These are phyloP conservation scores for Boletus pseudo-olivaceus DNA, from an alignment of 768 basidiomycete species.

Conservation along the genomic window DNA sequence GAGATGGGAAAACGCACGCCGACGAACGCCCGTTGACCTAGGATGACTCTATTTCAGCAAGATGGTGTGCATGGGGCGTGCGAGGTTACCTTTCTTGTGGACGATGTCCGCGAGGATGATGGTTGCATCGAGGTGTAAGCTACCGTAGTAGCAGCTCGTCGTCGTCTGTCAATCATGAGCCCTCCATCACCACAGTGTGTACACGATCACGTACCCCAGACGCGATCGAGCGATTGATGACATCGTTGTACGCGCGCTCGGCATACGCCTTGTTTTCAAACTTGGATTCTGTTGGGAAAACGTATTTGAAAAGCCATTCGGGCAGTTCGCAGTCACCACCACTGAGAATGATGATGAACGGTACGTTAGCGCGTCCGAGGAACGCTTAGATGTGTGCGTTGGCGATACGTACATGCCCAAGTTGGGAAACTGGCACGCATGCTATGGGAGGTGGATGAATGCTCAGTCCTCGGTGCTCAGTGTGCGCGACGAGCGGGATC, in stretches of 20 bases:
- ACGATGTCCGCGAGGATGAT: constrained; percentile 74
- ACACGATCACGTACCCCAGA: constrained; percentile 55
- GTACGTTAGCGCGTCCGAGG: background rate
- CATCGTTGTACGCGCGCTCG: constrained; percentile 54
- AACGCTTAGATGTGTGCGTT: background rate
- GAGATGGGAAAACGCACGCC: constrained; percentile 49
- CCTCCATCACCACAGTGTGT: background rate
- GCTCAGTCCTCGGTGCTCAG: background rate
- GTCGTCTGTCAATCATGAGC: constrained; percentile 53
- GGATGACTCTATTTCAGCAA: background rate
- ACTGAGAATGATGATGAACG: constrained; percentile 31
- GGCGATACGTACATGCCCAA: constrained; percentile 26
- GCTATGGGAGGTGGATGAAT: constrained; percentile 9
- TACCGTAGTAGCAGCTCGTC: constrained; percentile 87
- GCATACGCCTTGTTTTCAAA: constrained; percentile 72
- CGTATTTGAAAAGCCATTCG: constrained; percentile 78
- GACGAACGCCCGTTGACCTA: constrained; percentile 81
- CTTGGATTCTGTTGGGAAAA: constrained; percentile 81
- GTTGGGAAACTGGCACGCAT: constrained; percentile 39
- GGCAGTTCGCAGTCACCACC: constrained; percentile 82
- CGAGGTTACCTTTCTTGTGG: constrained; percentile 46
- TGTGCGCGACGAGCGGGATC: background rate
- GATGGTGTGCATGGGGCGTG: background rate
- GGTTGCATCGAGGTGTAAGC: constrained; percentile 74
- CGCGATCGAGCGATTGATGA: constrained; percentile 66